Percentiles rank a stretch among this genome's conserved stretches.
Evolutionary conservation across 345 rosid species (phyloP).

Genomic region (Eucalyptus polybractea): DNA sequence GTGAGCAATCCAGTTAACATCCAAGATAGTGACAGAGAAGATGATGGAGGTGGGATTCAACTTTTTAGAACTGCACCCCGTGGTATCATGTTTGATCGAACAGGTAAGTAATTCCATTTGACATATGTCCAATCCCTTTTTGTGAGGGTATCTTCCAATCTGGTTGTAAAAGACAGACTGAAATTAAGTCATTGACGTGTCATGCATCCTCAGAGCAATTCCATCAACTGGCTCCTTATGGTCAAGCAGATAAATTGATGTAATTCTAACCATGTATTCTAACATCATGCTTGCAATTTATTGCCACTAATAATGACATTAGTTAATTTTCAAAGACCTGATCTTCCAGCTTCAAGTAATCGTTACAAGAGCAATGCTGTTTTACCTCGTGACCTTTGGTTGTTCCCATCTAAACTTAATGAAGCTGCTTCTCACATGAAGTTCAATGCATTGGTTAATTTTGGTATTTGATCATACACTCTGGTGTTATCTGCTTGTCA

Average conservation of each 20-base stretch:
- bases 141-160: background rate
- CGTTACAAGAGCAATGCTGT: background rate
- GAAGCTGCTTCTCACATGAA: background rate
- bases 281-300: background rate
- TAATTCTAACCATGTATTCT: background rate
- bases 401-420: background rate
- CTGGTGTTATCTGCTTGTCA: background rate
- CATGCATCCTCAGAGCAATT: background rate
- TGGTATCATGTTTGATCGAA: constrained; percentile 63
- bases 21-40: constrained; percentile 9
- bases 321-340: background rate
- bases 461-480: background rate
- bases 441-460: background rate
- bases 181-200: background rate
- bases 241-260: background rate
- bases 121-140: background rate
- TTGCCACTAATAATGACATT: background rate
- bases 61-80: constrained; percentile 50
- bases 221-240: background rate
- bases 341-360: background rate
- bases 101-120: constrained; percentile 19
- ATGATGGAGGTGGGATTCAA: constrained; percentile 45
- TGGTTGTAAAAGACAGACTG: background rate
- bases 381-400: background rate
- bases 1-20: constrained; percentile 17